Percentiles rank a stretch among this genome's conserved stretches.
phyloP scores from a whole-genome alignment of 768 basidiomycete genomes.

The Lactarius akahatsu region DNA sequence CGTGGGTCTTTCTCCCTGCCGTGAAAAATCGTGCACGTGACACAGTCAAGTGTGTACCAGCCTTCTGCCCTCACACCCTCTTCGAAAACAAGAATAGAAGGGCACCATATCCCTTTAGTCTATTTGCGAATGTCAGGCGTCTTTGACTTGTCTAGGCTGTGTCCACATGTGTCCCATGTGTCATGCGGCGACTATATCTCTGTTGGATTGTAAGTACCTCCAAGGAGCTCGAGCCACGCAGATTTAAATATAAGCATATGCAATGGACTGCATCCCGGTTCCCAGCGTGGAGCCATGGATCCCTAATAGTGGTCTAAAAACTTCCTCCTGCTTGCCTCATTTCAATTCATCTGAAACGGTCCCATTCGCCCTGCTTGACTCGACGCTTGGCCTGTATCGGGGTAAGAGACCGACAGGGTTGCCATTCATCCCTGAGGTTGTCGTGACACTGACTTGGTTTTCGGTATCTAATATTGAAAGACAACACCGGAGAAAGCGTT shows the following conservation, averaged over 20 bases:
- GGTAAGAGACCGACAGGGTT: not conserved
- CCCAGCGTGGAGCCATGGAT: not conserved
- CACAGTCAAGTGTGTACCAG: not conserved
- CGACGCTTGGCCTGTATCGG: conserved; percentile 40
- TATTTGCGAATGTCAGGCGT: conserved; percentile 6
- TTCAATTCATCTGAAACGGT: conserved; percentile 4
- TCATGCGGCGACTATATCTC: not conserved
- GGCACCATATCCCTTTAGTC: conserved; percentile 3
- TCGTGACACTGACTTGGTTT: conserved; percentile 43
- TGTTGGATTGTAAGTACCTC: not conserved
- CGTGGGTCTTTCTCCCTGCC: not conserved
- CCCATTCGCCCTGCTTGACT: conserved; percentile 58
- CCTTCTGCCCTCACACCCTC: not conserved
- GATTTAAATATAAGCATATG: not conserved
- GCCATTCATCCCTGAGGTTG: conserved; percentile 43
- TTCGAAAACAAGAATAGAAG: not conserved
- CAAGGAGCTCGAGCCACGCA: not conserved
- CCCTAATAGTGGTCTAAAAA: not conserved
- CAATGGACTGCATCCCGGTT: not conserved
- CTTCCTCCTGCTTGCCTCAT: not conserved
- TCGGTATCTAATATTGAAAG: conserved; percentile 15
- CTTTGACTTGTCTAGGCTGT: conserved; percentile 1
- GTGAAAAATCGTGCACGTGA: conserved; percentile 1
- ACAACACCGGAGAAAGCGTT: conserved; percentile 46
- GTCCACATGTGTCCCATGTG: not conserved